These are phyloP conservation scores for Cladosporium austrohemisphaericum DNA, from an alignment of 2,329 filamentous ascomycete genomes.

Conservation along the genomic window DNA sequence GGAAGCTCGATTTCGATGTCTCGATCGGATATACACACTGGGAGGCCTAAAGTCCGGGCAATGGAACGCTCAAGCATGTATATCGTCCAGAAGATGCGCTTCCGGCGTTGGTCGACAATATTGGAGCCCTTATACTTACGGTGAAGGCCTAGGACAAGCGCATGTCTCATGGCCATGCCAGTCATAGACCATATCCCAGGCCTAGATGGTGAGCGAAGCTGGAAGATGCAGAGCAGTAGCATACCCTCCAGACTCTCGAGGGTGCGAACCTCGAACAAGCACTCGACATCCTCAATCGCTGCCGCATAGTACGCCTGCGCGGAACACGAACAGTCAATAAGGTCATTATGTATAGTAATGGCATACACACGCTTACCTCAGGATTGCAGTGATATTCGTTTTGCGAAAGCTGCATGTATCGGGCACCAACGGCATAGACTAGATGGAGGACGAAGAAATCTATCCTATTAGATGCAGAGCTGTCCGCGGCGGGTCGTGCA, in stretches of 20 bases:
- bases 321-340: not conserved
- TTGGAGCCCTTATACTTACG: constrained; percentile 11
- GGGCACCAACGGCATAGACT: not conserved
- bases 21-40: constrained; percentile 35
- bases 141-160: constrained; percentile 34
- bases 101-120: constrained; percentile 5
- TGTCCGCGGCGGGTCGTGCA: not conserved
- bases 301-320: not conserved
- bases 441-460: not conserved
- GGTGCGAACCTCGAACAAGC: not conserved
- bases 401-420: constrained; percentile 2
- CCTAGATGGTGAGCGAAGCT: constrained; percentile 32
- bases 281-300: not conserved
- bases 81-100: constrained; percentile 34
- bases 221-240: constrained; percentile 33
- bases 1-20: constrained; percentile 25
- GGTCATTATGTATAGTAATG: not conserved
- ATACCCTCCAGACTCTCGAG: constrained; percentile 16
- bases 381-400: not conserved
- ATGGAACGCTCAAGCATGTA: constrained; percentile 36
- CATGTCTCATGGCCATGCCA: constrained; percentile 30
- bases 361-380: not conserved
- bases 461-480: not conserved
- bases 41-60: constrained; percentile 33
- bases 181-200: constrained; percentile 36